Evolutionary conservation across 2,329 filamentous ascomycete species (phyloP).

Genomic region (Aaosphaeria arxii): DNA sequence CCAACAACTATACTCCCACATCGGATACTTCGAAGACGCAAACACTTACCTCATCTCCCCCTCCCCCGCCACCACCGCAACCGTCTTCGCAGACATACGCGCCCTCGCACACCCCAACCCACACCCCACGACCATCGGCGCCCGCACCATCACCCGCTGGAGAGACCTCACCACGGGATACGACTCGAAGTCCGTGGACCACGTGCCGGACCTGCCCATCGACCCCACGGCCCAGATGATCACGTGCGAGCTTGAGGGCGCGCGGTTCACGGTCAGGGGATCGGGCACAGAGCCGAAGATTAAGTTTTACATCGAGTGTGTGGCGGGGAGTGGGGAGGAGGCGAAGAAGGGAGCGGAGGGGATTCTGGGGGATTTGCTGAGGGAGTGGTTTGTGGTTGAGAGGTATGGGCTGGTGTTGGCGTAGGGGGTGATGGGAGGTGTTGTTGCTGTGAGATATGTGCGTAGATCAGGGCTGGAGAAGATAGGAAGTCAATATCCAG

Average conservation of each 20-base stretch:
- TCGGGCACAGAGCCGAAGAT: slow-evolving; percentile 68
- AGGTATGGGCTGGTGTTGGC: slow-evolving; percentile 34
- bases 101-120: slow-evolving; percentile 38
- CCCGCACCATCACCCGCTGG: slow-evolving; percentile 55
- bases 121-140: slow-evolving; percentile 46
- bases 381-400: slow-evolving; percentile 49
- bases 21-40: slow-evolving; percentile 61
- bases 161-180: slow-evolving; percentile 60
- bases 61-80: slow-evolving; percentile 49
- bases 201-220: slow-evolving; percentile 54
- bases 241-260: slow-evolving; percentile 57
- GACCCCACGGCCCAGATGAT: slow-evolving; percentile 62
- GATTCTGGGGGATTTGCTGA: slow-evolving; percentile 45
- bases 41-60: slow-evolving; percentile 64
- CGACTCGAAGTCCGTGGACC: slow-evolving; percentile 54
- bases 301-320: slow-evolving; percentile 56
- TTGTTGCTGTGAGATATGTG: not conserved
- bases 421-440: too few species aligned
- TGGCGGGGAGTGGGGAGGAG: slow-evolving; percentile 37
- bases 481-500: too few species aligned
- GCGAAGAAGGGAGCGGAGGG: slow-evolving; percentile 45
- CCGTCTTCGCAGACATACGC: slow-evolving; percentile 56
- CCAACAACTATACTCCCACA: slow-evolving; percentile 54
- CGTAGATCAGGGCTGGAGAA: too few species aligned
- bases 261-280: slow-evolving; percentile 59